Base-by-base conservation (phyloP, 1,284 basidiomycete species). In the Ustilago lituana region DNA sequence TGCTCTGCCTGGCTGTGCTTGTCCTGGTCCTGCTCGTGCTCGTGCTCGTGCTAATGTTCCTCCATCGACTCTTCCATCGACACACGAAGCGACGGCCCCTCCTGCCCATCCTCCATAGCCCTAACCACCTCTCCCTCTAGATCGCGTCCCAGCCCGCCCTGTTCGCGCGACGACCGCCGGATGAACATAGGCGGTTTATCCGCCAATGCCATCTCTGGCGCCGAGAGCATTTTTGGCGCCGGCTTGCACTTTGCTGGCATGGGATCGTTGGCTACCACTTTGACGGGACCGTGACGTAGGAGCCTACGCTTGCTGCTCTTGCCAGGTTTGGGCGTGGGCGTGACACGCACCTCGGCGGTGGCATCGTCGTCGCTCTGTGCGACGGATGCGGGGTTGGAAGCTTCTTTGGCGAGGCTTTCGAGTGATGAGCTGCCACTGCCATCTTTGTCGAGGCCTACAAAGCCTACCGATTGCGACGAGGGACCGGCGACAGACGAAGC, bases 131-230 rank as follows among this genome's bases (percentile, higher is more conserved):
- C 76, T n/a, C 71, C 73, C 11, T 74, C 71, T 14, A 79, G 59
- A 35, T 79, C 77, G 19, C 76, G 50, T n/a, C 77, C 77, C 36
- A 79, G 44, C 2, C 77, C 77, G 3, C 68, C 77, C 44, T 79
- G 77, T 41, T 73, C 75, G 31, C 77, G 63, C 31, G 60, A 69
- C 12, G 71, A 72, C 0, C 73, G 41, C n/a, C 75, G 57, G 20
- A 78, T 59, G n/a, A 72, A 57, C 2, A 72, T 57, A 2, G 69
- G 69, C 15, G 69, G 52, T 49, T 72, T 72, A 36, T 60, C 59
- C 8, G 69, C 63, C 43, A 67, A 8, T 0, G 68, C 68, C 20
- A 50, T 4, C 45, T 71, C 68, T 15, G 62, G 68, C 12, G 68
- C 62, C 14, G 62, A 59, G 19, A 65, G 46, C 37, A 41, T 29